phyloP scores from a whole-genome alignment of 805 yeast genomes.

The Nakazawaea pomicola region DNA sequence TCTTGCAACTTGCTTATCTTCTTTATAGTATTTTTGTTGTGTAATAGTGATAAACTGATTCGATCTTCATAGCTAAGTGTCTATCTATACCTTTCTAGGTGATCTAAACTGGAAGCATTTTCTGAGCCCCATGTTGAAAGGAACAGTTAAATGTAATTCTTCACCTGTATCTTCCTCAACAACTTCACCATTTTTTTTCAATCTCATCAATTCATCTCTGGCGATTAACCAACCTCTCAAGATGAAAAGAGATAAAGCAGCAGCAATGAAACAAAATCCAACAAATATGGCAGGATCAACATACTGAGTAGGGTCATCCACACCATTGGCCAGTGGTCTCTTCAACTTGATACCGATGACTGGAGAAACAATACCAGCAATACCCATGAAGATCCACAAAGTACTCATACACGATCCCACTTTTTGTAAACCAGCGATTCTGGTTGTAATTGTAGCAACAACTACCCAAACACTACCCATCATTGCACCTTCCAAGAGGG shows the following conservation, averaged over 20 bases:
- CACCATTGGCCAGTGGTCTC: conserved; percentile 23
- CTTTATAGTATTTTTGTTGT: too few species aligned
- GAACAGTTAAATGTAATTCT: conserved; percentile 13
- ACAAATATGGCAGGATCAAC: conserved; percentile 51
- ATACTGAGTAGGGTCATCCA: conserved; percentile 42
- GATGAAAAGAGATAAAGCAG: conserved; percentile 35
- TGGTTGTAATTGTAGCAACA: conserved; percentile 43
- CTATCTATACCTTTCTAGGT: conserved; percentile 14
- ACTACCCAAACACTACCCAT: conserved; percentile 64
- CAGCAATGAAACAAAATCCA: conserved; percentile 48
- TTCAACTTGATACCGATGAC: conserved; percentile 54
- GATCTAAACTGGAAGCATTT: conserved; percentile 4
- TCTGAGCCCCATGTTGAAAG: neutral
- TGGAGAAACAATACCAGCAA: conserved; percentile 51
- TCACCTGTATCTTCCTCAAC: conserved; percentile 24
- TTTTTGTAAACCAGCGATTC: conserved; percentile 49
- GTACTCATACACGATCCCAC: conserved; percentile 44
- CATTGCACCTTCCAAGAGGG: conserved; percentile 45
- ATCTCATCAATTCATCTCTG: conserved; percentile 31
- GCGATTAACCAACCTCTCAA: conserved; percentile 53
- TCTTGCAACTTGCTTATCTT: too few species aligned
- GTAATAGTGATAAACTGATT: too few species aligned
- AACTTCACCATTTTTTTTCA: conserved; percentile 16
- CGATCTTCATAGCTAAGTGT: neutral
- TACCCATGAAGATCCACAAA: conserved; percentile 46